Evolutionary conservation across 208 protist genomes (phyloP).

Genomic region (Leptomonas pyrrhocoris): DNA sequence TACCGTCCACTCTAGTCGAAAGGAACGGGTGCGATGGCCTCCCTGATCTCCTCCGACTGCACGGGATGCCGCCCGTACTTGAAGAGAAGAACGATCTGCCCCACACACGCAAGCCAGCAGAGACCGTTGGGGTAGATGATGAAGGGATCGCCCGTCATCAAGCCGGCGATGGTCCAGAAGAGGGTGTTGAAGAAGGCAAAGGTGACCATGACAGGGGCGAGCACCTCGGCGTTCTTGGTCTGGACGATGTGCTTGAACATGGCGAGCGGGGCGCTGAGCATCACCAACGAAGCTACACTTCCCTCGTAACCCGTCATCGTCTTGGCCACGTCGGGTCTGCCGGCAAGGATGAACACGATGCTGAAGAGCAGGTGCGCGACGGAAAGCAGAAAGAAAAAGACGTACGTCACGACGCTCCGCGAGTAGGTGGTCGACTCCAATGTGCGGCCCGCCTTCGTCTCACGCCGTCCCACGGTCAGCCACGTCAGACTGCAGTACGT

Average conservation of each 20-base stretch:
- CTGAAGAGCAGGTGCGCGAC: constrained; percentile 35
- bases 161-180: constrained; percentile 55
- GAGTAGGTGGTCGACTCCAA: constrained; percentile 60
- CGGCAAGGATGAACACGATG: constrained; percentile 37
- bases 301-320: constrained; percentile 52
- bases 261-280: constrained; percentile 56
- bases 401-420: constrained; percentile 42
- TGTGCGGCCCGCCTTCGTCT: constrained; percentile 47
- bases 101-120: constrained; percentile 38
- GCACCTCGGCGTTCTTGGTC: constrained; percentile 57
- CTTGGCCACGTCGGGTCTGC: constrained; percentile 24
- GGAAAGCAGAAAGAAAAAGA: constrained; percentile 42
- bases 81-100: constrained; percentile 50
- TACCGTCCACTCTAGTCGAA: constrained; percentile 32
- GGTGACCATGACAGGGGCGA: constrained; percentile 54
- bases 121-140: constrained; percentile 49
- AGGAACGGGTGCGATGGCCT: constrained; percentile 48
- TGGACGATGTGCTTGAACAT: constrained; percentile 60
- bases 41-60: constrained; percentile 30
- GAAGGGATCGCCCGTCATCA: constrained; percentile 49
- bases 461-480: constrained; percentile 53
- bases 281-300: constrained; percentile 46
- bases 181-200: constrained; percentile 67
- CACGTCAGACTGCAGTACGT: constrained; percentile 66
- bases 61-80: constrained; percentile 44